Percentiles rank a stretch among this genome's conserved stretches.
phyloP scores from a whole-genome alignment of 2,329 filamentous ascomycete species.

The Pseudocercospora cruenta region DNA sequence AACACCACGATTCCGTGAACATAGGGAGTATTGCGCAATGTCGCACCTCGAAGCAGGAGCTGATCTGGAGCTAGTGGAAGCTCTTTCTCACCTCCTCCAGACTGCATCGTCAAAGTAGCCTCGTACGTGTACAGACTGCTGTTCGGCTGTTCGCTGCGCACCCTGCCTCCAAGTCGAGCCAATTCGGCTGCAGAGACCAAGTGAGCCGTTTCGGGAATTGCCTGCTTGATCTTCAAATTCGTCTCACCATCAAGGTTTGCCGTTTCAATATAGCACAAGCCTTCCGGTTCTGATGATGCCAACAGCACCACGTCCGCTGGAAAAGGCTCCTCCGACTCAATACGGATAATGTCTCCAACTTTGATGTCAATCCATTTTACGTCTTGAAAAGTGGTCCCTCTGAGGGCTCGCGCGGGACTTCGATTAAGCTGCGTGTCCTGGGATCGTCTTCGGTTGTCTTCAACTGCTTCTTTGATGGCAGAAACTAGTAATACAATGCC shows the following conservation, averaged over 20 bases:
- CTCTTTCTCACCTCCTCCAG: conserved; percentile 91
- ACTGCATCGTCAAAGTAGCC: conserved; percentile 87
- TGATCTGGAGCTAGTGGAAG: conserved; percentile 88
- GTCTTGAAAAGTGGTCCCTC: conserved; percentile 81
- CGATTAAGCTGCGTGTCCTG: conserved; percentile 87
- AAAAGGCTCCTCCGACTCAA: conserved; percentile 93
- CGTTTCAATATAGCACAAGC: conserved; percentile 97
- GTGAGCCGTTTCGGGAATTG: conserved; percentile 84
- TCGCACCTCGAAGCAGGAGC: conserved; percentile 87
- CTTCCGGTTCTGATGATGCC: conserved; percentile 94
- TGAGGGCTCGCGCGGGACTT: conserved; percentile 80
- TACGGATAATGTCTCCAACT: conserved; percentile 89
- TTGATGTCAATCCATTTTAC: conserved; percentile 92
- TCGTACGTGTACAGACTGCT: conserved; percentile 98
- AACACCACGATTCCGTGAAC: conserved; percentile 96
- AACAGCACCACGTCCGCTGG: conserved; percentile 90
- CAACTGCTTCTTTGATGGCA: conserved; percentile 88
- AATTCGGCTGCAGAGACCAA: conserved; percentile 86
- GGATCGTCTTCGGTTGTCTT: conserved; percentile 86
- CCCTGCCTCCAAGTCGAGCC: conserved; percentile 78
- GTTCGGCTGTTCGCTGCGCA: conserved; percentile 96
- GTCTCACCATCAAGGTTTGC: conserved; percentile 97
- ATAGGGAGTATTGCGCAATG: conserved; percentile 94
- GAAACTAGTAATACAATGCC: conserved; percentile 90
- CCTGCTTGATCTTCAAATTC: conserved; percentile 98